Conservation (phyloP, 192 early-diverging fungal species). For the Paraglomus occultum region DNA sequence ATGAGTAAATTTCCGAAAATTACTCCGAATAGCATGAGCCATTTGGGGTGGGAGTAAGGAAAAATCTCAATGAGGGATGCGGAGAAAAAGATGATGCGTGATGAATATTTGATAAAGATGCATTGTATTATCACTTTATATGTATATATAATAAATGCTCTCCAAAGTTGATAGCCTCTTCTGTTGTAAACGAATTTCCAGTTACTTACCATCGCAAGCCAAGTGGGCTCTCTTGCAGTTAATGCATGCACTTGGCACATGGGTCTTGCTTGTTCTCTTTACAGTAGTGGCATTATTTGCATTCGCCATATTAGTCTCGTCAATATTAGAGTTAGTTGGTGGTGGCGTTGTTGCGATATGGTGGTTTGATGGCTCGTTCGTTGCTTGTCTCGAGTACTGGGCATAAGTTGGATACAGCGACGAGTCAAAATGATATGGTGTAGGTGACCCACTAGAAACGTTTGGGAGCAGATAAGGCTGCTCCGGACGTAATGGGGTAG, state of each 20-base stretch:
- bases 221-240: constrained; percentile 88
- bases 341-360: too few relatives aligned
- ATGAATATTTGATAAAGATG: not conserved
- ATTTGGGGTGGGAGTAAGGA: too few relatives aligned
- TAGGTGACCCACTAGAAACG: too few relatives aligned
- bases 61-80: not conserved
- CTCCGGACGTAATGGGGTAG: not conserved
- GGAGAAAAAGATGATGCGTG: constrained; percentile 1
- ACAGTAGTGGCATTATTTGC: constrained; percentile 21
- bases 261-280: constrained; percentile 57
- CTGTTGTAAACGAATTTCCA: too few relatives aligned
- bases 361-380: too few relatives aligned
- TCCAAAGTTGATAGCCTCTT: too few relatives aligned
- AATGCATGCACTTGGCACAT: constrained; percentile 85
- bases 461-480: constrained; percentile 7
- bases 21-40: too few relatives aligned
- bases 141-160: too few relatives aligned
- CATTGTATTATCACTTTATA: not conserved
- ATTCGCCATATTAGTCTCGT: too few relatives aligned
- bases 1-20: too few relatives aligned
- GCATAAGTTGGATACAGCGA: constrained; percentile 17
- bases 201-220: constrained; percentile 76
- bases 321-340: too few relatives aligned
- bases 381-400: constrained; percentile 32
- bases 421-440: not conserved